Evolutionary conservation across 208 protist genomes (phyloP), one percentile per base, ranked within the genome.

Genomic region (Trypanosoma brucei): DNA sequence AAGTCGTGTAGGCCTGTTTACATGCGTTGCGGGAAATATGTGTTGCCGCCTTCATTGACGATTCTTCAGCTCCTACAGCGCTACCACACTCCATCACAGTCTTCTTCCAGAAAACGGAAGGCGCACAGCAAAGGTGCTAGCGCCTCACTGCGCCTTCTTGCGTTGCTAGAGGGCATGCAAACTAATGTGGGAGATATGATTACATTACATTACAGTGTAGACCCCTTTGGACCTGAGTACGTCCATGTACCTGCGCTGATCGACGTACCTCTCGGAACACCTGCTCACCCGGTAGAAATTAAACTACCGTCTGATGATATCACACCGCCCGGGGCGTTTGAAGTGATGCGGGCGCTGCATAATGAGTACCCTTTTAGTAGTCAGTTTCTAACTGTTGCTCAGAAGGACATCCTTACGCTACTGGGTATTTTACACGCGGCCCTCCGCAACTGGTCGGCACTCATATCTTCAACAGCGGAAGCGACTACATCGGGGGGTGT

Each of bases 11-110:
- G 13, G 36, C 22, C 4, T 39, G 73, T 90, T 42, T 91, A 79
- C 68, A 37, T 94, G 5, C 88, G 88, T 39, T 84, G 75, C 55
- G 81, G 70, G 7, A 58, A 64, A 1, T 68, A 92, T 60, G 75
- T 91, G 22, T 75, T 94, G 49, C 88, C 84, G 45, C 79, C 76
- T 8, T 88, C 83, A 33, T 87, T 91, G 77, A 90, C 86, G 14
- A 79, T 89, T 51, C 52, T 91, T 42, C 84, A 94, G 37, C 65
- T 94, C 22, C 48, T 89, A 54, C 76, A 92, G 70, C 64, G 61
- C 33, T 68, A 62, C 58, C 42, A 62, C n/a, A 54, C 55, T 35
- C 5, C 48, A 3, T 49, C 40, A n/a, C 64, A 30, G 49, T 72
- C 40, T 59, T 76, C 36, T 54, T 63, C 35, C n/a, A 45, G 35